phyloP scores from a whole-genome alignment of 345 rosid genomes.

The Aquilaria yunnanensis region DNA sequence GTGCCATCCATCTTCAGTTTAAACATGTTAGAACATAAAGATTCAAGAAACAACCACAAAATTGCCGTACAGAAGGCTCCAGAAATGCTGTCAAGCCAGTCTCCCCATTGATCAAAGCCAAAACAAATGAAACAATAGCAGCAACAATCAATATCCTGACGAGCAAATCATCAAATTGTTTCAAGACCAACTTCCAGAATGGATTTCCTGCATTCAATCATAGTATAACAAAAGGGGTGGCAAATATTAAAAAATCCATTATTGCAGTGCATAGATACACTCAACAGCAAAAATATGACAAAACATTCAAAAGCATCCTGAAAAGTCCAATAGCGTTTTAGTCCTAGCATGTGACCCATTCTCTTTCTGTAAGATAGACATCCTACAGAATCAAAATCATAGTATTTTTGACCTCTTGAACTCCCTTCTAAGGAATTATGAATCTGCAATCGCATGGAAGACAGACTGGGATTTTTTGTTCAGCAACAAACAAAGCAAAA shows the following conservation, averaged over 20 bases:
- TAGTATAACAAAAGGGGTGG: conserved; percentile 13
- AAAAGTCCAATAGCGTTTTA: too few relatives aligned
- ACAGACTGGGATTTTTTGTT: background rate
- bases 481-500: background rate
- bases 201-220: conserved; percentile 66
- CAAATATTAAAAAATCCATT: conserved; percentile 4
- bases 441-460: too few relatives aligned
- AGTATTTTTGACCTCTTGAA: too few relatives aligned
- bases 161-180: conserved; percentile 97
- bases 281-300: too few relatives aligned
- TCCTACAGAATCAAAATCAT: too few relatives aligned
- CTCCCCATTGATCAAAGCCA: conserved; percentile 95
- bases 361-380: too few relatives aligned
- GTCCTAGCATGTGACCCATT: too few relatives aligned
- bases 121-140: conserved; percentile 71
- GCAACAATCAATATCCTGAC: conserved; percentile 97
- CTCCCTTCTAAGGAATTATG: too few relatives aligned
- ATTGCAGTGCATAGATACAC: background rate
- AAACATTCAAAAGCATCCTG: too few relatives aligned
- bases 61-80: conserved; percentile 90
- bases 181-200: conserved; percentile 94
- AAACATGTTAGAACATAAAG: too few relatives aligned
- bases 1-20: too few relatives aligned
- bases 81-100: conserved; percentile 92
- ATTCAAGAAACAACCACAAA: conserved; percentile 10